Base-by-base conservation (phyloP, 495 filamentous ascomycete genomes). In the Halenospora varia region DNA sequence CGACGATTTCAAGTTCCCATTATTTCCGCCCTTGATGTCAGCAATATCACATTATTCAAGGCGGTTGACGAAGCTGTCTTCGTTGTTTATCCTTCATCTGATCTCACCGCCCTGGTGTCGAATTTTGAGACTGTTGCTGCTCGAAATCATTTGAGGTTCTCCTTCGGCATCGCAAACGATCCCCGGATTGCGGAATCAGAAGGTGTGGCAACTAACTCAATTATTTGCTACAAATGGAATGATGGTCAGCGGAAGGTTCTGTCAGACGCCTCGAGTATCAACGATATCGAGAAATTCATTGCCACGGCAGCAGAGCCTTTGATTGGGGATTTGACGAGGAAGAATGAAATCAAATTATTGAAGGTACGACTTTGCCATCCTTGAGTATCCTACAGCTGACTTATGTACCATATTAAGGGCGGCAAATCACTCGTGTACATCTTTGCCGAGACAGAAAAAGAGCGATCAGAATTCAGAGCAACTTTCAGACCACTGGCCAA, bases 371-470 rank as follows among this genome's bases (percentile, higher is more conserved):
- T 13, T 29, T 4, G 10, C 47, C 13, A 29, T 20, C 35, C 19
- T 24, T 25, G 3, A 26, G 45, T 10, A 24, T 44, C 24, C 24
- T 10, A 51, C 22, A 44, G 23, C 9, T 54, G 51, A 44, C 45
- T 59, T 39, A 53, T 26, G 18, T 39, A 18, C 40, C n/a, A 18
- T 40, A 18, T 19, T 1, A 24, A 81, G 78, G 60, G 68, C 2
- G 71, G 71, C 0, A 79, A 79, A 53, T 74, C 73, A 9, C 61
- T 79, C 0, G 70, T 75, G 22, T 75, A 78, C 61, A 77, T 73
- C 65, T 77, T 82, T 58, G 45, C 63, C 8, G 22, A 55, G 3
- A 65, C 56, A 8, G 39, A 60, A 10, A 19, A 26, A 6, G 64
- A 73, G 11, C 64, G 66, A 0, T 68, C 68, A 6, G 54, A 49